Evolutionary conservation across 306 rosid genomes (phyloP).

Genomic region (Dryas alaskensis): DNA sequence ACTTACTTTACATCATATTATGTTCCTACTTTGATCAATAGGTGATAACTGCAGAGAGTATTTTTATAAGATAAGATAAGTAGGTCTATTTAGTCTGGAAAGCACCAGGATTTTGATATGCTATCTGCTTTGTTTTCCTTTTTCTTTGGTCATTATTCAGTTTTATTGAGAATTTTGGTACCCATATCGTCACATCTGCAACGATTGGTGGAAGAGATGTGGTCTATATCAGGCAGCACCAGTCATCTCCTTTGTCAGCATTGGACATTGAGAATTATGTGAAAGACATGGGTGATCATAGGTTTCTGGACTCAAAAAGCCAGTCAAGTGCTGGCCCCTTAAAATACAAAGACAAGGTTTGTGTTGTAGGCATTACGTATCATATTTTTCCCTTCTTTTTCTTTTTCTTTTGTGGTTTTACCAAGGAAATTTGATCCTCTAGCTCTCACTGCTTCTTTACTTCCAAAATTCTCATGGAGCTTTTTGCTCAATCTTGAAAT

Average conservation of each 20-base stretch:
- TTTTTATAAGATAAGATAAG: not conserved
- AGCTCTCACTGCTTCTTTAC: not conserved
- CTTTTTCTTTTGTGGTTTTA: not conserved
- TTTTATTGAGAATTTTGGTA: constrained; percentile 94
- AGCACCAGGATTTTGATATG: constrained; percentile 25
- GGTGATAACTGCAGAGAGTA: not conserved
- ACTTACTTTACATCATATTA: not conserved
- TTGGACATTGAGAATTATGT: constrained; percentile 71
- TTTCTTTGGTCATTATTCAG: constrained; percentile 47
- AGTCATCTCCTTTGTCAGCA: constrained; percentile 68
- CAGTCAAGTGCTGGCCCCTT: constrained; percentile 58
- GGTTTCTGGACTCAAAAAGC: constrained; percentile 62
- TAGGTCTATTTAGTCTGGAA: constrained; percentile 13
- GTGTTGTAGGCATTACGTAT: constrained; percentile 25
- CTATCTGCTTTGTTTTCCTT: constrained; percentile 1
- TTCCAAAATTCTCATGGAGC: constrained; percentile 2
- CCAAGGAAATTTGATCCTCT: not conserved
- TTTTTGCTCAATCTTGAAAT: constrained; percentile 13
- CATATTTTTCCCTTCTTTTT: not conserved
- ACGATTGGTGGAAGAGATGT: constrained; percentile 94
- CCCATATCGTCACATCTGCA: constrained; percentile 92
- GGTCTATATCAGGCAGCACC: constrained; percentile 94
- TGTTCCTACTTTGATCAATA: not conserved
- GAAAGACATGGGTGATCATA: constrained; percentile 75
- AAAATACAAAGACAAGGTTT: constrained; percentile 95